Evolutionary conservation across 768 basidiomycete species (phyloP).

Genomic region (Kwoniella dendrophila): DNA sequence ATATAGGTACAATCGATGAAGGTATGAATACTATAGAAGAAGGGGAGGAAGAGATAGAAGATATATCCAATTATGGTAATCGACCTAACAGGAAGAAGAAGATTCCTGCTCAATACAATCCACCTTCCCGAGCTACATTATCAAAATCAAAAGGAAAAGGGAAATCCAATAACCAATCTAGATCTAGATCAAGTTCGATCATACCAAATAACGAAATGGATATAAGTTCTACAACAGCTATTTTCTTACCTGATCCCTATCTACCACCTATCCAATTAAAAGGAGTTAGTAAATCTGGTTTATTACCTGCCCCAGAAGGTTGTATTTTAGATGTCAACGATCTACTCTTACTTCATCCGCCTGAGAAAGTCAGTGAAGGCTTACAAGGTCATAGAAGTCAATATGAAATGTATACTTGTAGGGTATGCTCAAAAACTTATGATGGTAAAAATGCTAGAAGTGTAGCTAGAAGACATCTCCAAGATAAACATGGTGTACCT

Average conservation of each 20-base stretch:
- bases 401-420: constrained; percentile 50
- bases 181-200: constrained; percentile 7
- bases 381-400: constrained; percentile 22
- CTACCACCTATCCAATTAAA: constrained; percentile 24
- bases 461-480: constrained; percentile 58
- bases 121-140: not conserved
- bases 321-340: constrained; percentile 37
- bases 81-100: not conserved
- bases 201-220: not conserved
- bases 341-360: constrained; percentile 42
- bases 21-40: not conserved
- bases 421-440: constrained; percentile 57
- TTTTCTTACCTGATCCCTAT: constrained; percentile 21
- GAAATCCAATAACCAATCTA: not conserved
- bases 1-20: not conserved
- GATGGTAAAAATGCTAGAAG: constrained; percentile 58
- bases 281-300: constrained; percentile 14
- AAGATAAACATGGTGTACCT: constrained; percentile 58
- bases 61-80: not conserved
- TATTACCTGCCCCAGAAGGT: constrained; percentile 35
- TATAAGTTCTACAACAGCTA: not conserved
- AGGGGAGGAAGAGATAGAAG: constrained; percentile 10
- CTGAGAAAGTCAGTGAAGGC: not conserved
- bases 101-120: not conserved
- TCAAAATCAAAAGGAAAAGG: constrained; percentile 7